Conservation (phyloP, 2,329 filamentous ascomycete genomes). For the Scolecobasidium constrictum region DNA sequence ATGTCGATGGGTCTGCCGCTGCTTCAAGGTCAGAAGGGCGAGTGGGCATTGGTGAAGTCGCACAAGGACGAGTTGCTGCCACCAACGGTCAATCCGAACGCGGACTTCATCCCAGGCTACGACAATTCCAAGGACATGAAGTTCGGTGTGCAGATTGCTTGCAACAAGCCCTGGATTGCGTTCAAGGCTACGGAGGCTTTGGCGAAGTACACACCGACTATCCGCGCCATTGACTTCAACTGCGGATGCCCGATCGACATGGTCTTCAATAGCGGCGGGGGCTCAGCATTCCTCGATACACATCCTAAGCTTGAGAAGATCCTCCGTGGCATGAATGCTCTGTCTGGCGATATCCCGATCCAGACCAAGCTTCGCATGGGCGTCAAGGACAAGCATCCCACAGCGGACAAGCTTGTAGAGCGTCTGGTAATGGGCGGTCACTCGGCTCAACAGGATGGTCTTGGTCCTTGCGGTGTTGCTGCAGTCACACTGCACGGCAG, state of each 20-base stretch:
- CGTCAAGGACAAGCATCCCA: slow-evolving; percentile 68
- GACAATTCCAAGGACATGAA: slow-evolving; percentile 73
- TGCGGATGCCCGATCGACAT: slow-evolving; percentile 96
- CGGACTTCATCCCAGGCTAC: slow-evolving; percentile 60
- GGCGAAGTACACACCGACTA: slow-evolving; percentile 62
- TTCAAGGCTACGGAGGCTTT: slow-evolving; percentile 81
- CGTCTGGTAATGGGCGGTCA: slow-evolving; percentile 70
- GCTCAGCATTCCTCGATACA: slow-evolving; percentile 83
- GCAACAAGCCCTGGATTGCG: slow-evolving; percentile 83
- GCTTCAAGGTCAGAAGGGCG: slow-evolving; percentile 77
- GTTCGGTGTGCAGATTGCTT: slow-evolving; percentile 88
- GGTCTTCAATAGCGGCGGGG: slow-evolving; percentile 77
- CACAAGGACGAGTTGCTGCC: slow-evolving; percentile 72
- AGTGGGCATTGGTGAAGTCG: slow-evolving; percentile 92
- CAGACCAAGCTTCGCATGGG: slow-evolving; percentile 93
- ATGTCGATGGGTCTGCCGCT: slow-evolving; percentile 92
- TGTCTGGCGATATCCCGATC: slow-evolving; percentile 83
- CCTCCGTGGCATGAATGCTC: slow-evolving; percentile 87
- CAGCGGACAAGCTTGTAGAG: slow-evolving; percentile 69
- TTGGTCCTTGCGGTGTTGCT: slow-evolving; percentile 72
- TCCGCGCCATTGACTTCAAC: slow-evolving; percentile 90
- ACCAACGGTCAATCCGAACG: slow-evolving; percentile 34
- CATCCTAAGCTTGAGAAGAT: slow-evolving; percentile 87
- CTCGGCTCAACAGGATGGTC: slow-evolving; percentile 55
- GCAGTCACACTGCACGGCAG: slow-evolving; percentile 94